Evolutionary conservation across 352 stramenopile species (phyloP).

Genomic region (Phytophthora niederhauseri): DNA sequence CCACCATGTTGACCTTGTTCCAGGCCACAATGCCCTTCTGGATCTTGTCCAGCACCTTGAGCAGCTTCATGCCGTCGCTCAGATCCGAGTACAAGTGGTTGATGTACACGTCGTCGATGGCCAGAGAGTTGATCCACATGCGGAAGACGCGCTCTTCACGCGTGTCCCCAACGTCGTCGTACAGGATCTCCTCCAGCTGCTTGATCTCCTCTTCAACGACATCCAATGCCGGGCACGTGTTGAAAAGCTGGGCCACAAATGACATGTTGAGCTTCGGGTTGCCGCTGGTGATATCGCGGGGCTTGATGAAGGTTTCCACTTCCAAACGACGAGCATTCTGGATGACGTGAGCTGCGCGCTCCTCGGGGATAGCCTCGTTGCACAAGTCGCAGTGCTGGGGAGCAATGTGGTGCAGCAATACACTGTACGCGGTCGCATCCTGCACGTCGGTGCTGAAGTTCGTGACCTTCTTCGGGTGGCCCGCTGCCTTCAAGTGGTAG

Average conservation of each 20-base stretch:
- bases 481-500: conserved; percentile 89
- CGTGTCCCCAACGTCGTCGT: conserved; percentile 87
- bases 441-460: conserved; percentile 85
- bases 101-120: conserved; percentile 87
- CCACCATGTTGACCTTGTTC: conserved; percentile 89
- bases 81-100: conserved; percentile 93
- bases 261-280: conserved; percentile 94
- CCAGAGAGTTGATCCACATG: conserved; percentile 95
- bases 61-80: conserved; percentile 87
- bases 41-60: conserved; percentile 92
- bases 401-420: conserved; percentile 90
- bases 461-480: conserved; percentile 72
- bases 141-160: conserved; percentile 91
- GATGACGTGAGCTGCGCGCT: conserved; percentile 83
- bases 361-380: conserved; percentile 54
- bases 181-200: conserved; percentile 86
- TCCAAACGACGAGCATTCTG: conserved; percentile 81
- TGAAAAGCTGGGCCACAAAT: conserved; percentile 92
- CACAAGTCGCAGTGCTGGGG: conserved; percentile 74
- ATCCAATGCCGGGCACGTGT: conserved; percentile 89
- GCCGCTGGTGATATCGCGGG: conserved; percentile 91
- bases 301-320: conserved; percentile 93
- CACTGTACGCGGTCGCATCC: conserved; percentile 88
- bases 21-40: conserved; percentile 89
- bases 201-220: conserved; percentile 86